Evolutionary conservation across 345 rosid genomes (phyloP), one percentile per base, ranked within the genome.

Genomic region (Aquilaria malaccensis): DNA sequence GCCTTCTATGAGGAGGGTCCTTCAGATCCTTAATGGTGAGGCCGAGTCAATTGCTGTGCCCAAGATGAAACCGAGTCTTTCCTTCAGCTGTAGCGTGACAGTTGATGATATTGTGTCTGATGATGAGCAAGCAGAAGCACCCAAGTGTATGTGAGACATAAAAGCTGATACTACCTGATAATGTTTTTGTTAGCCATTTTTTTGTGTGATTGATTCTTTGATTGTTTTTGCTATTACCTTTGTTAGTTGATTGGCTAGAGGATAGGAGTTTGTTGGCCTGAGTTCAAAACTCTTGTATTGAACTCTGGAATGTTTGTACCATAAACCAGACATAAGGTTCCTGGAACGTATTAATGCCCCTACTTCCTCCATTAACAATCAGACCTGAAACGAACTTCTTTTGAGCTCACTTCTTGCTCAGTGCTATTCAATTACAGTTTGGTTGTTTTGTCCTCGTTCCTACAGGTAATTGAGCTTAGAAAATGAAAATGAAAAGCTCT

Each of bases 1-100:
- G 72, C 95, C 99, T 60, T 77, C 87, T 0, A 86, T 85, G 81
- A 90, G 99, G 64, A 86, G 86, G 71, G 91, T 88, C 15, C 80
- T 94, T 62, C 99, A 90, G 75, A 81, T 94, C 46, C 84, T 94
- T 45, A 80, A 81, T 63, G 80, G 81, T 10, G 97, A 94, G 64
- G 80, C 73, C 3, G 87, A 80, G 65, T 85, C 79, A 3, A 14
- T 70, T 10, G 54, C 65, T 0, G 86, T 88, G 53, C 91, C 97
- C 0, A 84, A 55, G 83, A 71, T 64, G 83, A 94, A 94, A 68
- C 97, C 99, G 2, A 82, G 80, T 61, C 79, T 91, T 33, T 78
- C 91, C 49, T 90, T 90, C 84, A 76, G 95, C 30, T 67, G 77
- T 45, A 81, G 85, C 64, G 62, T 84, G 70, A 80, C 75, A n/a